Percentiles rank a stretch among this genome's conserved stretches.
phyloP scores from a whole-genome alignment of 257 asterid species.

The Linderniella brevidens region DNA sequence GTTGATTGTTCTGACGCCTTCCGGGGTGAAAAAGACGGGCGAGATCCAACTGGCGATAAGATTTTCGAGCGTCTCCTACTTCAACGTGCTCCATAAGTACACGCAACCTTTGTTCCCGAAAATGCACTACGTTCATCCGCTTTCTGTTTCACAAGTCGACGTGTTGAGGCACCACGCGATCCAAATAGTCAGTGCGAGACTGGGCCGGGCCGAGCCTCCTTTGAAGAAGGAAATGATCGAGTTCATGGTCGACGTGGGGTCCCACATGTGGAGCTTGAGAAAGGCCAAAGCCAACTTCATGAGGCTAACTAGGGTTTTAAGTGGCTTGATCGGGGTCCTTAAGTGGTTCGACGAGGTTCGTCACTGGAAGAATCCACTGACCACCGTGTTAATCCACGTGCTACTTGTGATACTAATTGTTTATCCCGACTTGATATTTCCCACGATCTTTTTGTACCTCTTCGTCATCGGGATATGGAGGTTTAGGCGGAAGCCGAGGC shows the following conservation, averaged over 20 bases:
- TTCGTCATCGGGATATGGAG: slow-evolving; percentile 56
- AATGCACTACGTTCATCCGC: slow-evolving; percentile 63
- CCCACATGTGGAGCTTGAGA: slow-evolving; percentile 78
- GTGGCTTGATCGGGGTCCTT: slow-evolving; percentile 26
- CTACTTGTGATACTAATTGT: slow-evolving; percentile 39
- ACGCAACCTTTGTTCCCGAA: slow-evolving; percentile 51
- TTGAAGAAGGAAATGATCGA: slow-evolving; percentile 59
- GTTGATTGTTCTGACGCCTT: slow-evolving; percentile 46
- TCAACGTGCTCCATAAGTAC: slow-evolving; percentile 33
- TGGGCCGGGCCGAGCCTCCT: slow-evolving; percentile 64
- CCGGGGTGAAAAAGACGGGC: slow-evolving; percentile 72
- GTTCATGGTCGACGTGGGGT: slow-evolving; percentile 58
- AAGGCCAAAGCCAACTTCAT: slow-evolving; percentile 64
- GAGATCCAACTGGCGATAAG: slow-evolving; percentile 49
- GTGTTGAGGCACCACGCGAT: slow-evolving; percentile 52
- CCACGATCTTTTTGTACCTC: slow-evolving; percentile 43
- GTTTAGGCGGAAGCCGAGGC: slow-evolving; percentile 40
- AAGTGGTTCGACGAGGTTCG: slow-evolving; percentile 42
- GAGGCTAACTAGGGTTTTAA: slow-evolving; percentile 36
- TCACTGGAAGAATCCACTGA: slow-evolving; percentile 40
- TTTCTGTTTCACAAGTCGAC: slow-evolving; percentile 49
- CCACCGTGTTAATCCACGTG: slow-evolving; percentile 46
- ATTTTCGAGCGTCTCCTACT: slow-evolving; percentile 42
- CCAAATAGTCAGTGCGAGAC: slow-evolving; percentile 46
- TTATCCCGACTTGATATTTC: slow-evolving; percentile 66